phyloP scores from a whole-genome alignment of 768 basidiomycete genomes.

The Panus rudis region DNA sequence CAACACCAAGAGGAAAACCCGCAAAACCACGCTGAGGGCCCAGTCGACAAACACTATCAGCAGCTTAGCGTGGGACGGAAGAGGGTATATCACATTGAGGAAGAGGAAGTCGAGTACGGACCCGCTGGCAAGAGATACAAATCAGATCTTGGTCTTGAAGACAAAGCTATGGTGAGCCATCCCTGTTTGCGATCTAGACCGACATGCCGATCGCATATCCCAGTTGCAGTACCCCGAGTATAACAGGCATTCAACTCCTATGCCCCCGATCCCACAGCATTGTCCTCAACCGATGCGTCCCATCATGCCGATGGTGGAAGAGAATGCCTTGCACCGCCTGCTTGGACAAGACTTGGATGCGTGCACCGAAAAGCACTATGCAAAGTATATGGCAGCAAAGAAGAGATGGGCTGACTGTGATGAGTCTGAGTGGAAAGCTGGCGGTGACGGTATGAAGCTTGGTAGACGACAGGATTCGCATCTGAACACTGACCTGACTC shows the following conservation, averaged over 20 bases:
- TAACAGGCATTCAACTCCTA: neutral
- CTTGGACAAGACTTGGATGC: conserved; percentile 38
- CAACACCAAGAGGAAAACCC: neutral
- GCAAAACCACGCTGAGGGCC: neutral
- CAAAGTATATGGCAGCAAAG: conserved; percentile 36
- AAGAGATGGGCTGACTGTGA: conserved; percentile 45
- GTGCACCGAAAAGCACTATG: conserved; percentile 33
- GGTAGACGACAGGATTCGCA: neutral
- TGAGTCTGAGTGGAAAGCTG: conserved; percentile 47
- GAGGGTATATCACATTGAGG: conserved; percentile 1
- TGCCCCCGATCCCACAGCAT: neutral
- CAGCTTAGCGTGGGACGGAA: too few relatives aligned
- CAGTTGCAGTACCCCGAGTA: neutral
- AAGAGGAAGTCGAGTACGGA: conserved; percentile 7
- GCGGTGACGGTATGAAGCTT: conserved; percentile 37
- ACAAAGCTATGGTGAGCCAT: conserved; percentile 6
- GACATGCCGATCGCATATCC: neutral
- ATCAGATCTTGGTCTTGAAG: neutral
- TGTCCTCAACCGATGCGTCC: neutral
- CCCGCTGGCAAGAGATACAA: conserved; percentile 16
- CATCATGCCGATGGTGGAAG: neutral
- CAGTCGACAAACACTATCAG: too few relatives aligned
- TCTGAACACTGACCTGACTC: neutral
- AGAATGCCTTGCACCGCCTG: conserved; percentile 28
- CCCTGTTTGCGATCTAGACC: neutral